Base-by-base conservation (phyloP, 2,329 filamentous ascomycete species). In the Ophiostoma novo-ulmi region DNA sequence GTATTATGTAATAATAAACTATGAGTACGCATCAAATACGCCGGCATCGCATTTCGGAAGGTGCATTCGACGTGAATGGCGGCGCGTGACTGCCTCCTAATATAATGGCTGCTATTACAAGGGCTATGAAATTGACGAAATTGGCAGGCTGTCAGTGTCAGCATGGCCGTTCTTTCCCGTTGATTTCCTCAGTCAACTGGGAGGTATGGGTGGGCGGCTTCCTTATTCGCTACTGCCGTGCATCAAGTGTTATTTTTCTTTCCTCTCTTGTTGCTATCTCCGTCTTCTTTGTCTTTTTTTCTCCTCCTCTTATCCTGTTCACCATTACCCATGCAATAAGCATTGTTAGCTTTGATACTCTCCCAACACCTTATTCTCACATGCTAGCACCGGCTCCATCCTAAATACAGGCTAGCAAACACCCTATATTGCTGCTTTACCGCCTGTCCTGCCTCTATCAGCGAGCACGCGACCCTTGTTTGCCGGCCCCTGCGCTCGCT, bases 11-110 rank as follows among this genome's bases (percentile, higher is more conserved):
- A 58, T 14, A n/a, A 26, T 58, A 5, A 3, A 58, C 26, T 26
- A 17, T 58, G 22, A 26, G 39, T 4, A 31, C 31, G 39, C 22
- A 48, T 6, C 44, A 11, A 48, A 48, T 48, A 17, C 52, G 52
- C 52, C 52, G n/a, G 52, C 52, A 22, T 58, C 52, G 52, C 52
- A 58, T 58, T 48, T 48, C 52, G 22, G 52, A 58, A 58, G 52
- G 52, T 58, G 22, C 52, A 48, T 48, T 48, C 17, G 17, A 5
- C 52, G 52, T 26, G 52, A 11, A 10, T 58, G 20, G 6, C 52
- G 3, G n/a, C 20, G 48, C n/a, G 52, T 26, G n/a, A 2, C 44
- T 48, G n/a, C 17, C 52, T 58, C 52, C 52, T 58, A 58, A 58
- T 26, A 58, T 22, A 58, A 58, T 26, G 6, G 52, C 52, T 63